These are phyloP conservation scores for Ochromonadaceae sp. DNA, from an alignment of 352 stramenopile genomes.

Conservation along the genomic window DNA sequence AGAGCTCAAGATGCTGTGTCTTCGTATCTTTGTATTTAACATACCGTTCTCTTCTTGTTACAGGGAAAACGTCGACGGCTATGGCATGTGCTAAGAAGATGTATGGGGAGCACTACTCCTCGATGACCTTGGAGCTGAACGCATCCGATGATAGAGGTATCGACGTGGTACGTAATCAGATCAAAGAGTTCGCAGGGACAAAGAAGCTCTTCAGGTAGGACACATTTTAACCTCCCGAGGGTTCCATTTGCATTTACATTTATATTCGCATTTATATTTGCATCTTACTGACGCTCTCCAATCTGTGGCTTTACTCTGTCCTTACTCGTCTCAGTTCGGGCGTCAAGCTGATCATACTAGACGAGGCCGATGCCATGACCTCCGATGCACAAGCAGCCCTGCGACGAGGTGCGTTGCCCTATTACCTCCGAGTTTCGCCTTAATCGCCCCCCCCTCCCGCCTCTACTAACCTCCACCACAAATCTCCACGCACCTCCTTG, in stretches of 20 bases:
- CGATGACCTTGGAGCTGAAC: constrained; percentile 93
- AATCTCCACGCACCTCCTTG: not conserved
- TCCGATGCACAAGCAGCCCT: constrained; percentile 90
- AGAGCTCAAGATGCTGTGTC: not conserved
- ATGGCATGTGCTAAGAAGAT: constrained; percentile 81
- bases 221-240: not conserved
- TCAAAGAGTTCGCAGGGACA: constrained; percentile 93
- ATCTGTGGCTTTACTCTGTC: no score
- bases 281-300: no score
- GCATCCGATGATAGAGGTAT: constrained; percentile 91
- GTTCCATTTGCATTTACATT: not conserved
- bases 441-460: not conserved
- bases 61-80: constrained; percentile 92
- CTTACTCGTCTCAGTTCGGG: constrained; percentile 39
- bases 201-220: constrained; percentile 78
- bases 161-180: constrained; percentile 88
- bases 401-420: constrained; percentile 35
- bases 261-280: constrained; percentile 14
- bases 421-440: not conserved
- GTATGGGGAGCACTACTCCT: constrained; percentile 79
- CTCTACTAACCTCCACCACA: not conserved
- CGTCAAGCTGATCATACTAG: constrained; percentile 93
- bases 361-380: constrained; percentile 96
- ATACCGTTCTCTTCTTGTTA: constrained; percentile 7
- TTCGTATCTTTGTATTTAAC: not conserved